Conservation (phyloP, 257 asterid genomes). For the Salvia hispanica region DNA sequence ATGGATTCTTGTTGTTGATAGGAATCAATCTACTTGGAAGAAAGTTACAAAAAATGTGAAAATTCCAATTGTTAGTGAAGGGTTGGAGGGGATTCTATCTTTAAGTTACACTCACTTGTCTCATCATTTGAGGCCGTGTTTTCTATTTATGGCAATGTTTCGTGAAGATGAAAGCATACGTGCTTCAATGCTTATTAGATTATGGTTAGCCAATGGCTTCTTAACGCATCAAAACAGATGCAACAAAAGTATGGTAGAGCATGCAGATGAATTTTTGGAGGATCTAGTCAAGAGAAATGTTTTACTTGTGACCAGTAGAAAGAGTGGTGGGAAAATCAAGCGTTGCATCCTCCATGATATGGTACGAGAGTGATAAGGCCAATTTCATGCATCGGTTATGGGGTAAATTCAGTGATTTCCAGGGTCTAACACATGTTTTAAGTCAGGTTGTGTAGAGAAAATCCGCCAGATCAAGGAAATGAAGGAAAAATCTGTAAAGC, state of each 20-base stretch:
- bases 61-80: neutral
- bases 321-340: slow-evolving; percentile 2
- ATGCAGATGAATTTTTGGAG: neutral
- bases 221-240: neutral
- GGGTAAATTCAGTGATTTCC: too few relatives aligned
- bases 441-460: too few relatives aligned
- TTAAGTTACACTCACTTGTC: slow-evolving; percentile 18
- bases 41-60: neutral
- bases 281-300: slow-evolving; percentile 1
- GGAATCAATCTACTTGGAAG: slow-evolving; percentile 12
- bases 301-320: neutral
- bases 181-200: neutral
- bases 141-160: neutral
- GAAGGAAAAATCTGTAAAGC: too few relatives aligned
- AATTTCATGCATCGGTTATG: too few relatives aligned
- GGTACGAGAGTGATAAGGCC: too few relatives aligned
- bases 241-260: too few relatives aligned
- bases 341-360: neutral
- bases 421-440: too few relatives aligned
- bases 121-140: slow-evolving; percentile 27
- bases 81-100: slow-evolving; percentile 10
- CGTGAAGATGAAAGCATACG: slow-evolving; percentile 9
- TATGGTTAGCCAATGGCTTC: slow-evolving; percentile 1
- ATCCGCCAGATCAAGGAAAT: too few relatives aligned
- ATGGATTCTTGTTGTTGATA: too few relatives aligned